Evolutionary conservation across 768 basidiomycete genomes (phyloP).

Genomic region (Galerina marginata): DNA sequence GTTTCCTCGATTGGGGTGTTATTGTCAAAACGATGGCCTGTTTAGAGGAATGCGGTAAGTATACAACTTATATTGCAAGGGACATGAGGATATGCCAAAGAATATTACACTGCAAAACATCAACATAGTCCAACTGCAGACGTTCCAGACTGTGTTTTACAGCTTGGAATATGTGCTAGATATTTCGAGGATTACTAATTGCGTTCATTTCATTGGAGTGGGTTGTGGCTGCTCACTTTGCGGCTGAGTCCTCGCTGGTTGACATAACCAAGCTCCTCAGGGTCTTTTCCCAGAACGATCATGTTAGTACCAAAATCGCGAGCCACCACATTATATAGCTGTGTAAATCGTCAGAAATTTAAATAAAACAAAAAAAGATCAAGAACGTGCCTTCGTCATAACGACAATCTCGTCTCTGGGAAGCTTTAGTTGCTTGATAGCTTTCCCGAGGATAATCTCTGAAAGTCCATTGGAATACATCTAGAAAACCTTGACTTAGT

Average conservation of each 20-base stretch:
- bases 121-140: slow-evolving; percentile 78
- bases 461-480: slow-evolving; percentile 70
- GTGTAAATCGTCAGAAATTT: neutral
- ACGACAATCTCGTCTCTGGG: slow-evolving; percentile 79
- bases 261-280: slow-evolving; percentile 52
- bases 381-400: slow-evolving; percentile 65
- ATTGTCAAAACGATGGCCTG: slow-evolving; percentile 60
- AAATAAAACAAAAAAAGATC: neutral
- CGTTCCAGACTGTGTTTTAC: slow-evolving; percentile 67
- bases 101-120: slow-evolving; percentile 66
- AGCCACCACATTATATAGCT: slow-evolving; percentile 46
- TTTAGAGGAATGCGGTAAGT: slow-evolving; percentile 11
- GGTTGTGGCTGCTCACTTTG: slow-evolving; percentile 31
- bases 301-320: slow-evolving; percentile 27
- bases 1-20: slow-evolving; percentile 66
- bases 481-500: slow-evolving; percentile 32
- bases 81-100: too few relatives aligned
- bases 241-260: slow-evolving; percentile 55
- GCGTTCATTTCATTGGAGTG: slow-evolving; percentile 5
- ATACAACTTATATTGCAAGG: slow-evolving; percentile 10
- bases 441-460: slow-evolving; percentile 73
- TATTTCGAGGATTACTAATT: slow-evolving; percentile 26
- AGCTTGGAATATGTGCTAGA: slow-evolving; percentile 72
- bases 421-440: slow-evolving; percentile 66
- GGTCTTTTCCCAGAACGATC: slow-evolving; percentile 17